A percentile compares a stretch with the other conserved stretches of the same genome.
phyloP scores from a whole-genome alignment of 352 stramenopile genomes.

The Elongisporangium prolatum region DNA sequence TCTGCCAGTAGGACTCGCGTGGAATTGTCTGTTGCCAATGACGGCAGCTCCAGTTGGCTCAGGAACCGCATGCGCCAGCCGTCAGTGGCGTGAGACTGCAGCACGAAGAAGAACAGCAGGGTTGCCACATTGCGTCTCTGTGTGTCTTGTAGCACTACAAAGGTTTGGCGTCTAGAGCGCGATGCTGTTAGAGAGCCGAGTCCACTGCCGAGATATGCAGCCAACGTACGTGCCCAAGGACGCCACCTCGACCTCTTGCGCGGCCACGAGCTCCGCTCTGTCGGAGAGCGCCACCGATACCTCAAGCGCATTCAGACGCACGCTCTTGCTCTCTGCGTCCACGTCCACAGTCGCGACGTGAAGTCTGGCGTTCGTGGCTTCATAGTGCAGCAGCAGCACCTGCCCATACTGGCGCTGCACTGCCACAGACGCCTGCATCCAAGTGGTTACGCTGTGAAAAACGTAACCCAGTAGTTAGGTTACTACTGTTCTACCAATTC shows the following conservation, averaged over 20 bases:
- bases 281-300: constrained; percentile 12
- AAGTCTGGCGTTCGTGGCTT: neutral
- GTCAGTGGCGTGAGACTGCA: constrained; percentile 1
- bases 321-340: constrained; percentile 15
- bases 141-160: constrained; percentile 14
- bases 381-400: neutral
- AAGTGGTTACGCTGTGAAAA: neutral
- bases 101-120: constrained; percentile 18
- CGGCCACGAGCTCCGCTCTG: constrained; percentile 27
- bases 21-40: neutral
- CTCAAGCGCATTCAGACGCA: constrained; percentile 2
- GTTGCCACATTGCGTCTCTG: neutral
- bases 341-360: constrained; percentile 8
- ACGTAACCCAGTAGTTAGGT: neutral
- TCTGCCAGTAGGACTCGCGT: constrained; percentile 29
- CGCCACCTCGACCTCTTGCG: constrained; percentile 30
- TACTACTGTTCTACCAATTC: no score
- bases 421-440: neutral
- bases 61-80: constrained; percentile 12
- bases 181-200: neutral
- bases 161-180: constrained; percentile 17
- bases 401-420: neutral
- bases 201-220: neutral
- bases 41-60: constrained; percentile 18
- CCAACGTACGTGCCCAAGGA: constrained; percentile 31